Percentiles rank a stretch among this genome's conserved stretches.
Conservation (phyloP, 805 yeast species). For the Kregervanrija pseudodelftensis region DNA sequence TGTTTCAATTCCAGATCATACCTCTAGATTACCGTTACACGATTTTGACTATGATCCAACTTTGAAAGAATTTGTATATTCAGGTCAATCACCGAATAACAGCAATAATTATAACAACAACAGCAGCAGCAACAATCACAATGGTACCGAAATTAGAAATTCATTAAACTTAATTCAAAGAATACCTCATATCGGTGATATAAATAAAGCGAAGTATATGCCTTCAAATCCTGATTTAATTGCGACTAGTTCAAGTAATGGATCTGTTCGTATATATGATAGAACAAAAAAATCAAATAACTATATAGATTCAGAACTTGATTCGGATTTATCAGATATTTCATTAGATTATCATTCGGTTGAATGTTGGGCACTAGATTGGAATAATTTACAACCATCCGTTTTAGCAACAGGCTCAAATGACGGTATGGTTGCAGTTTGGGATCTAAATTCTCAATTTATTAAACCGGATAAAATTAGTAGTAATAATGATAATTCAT, state of each 20-base stretch:
- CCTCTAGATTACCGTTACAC: slow-evolving; percentile 1
- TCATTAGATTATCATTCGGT: slow-evolving; percentile 25
- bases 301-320: slow-evolving; percentile 27
- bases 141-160: slow-evolving; percentile 4
- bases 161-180: slow-evolving; percentile 36
- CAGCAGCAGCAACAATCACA: neutral
- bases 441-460: slow-evolving; percentile 45
- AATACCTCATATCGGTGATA: slow-evolving; percentile 63
- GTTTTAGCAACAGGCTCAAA: slow-evolving; percentile 51
- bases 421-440: slow-evolving; percentile 56
- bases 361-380: slow-evolving; percentile 67
- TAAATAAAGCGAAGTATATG: slow-evolving; percentile 65
- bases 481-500: neutral
- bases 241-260: slow-evolving; percentile 62
- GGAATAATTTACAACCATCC: slow-evolving; percentile 66
- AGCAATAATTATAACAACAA: neutral
- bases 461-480: slow-evolving; percentile 7
- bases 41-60: slow-evolving; percentile 30
- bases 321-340: slow-evolving; percentile 19
- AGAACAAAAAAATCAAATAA: slow-evolving; percentile 68
- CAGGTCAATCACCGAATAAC: slow-evolving; percentile 7
- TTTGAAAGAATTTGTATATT: slow-evolving; percentile 25
- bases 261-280: slow-evolving; percentile 64
- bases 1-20: neutral
- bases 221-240: slow-evolving; percentile 84